Conservation (phyloP, 2,329 filamentous ascomycete genomes). For the Xylaria sp. region DNA sequence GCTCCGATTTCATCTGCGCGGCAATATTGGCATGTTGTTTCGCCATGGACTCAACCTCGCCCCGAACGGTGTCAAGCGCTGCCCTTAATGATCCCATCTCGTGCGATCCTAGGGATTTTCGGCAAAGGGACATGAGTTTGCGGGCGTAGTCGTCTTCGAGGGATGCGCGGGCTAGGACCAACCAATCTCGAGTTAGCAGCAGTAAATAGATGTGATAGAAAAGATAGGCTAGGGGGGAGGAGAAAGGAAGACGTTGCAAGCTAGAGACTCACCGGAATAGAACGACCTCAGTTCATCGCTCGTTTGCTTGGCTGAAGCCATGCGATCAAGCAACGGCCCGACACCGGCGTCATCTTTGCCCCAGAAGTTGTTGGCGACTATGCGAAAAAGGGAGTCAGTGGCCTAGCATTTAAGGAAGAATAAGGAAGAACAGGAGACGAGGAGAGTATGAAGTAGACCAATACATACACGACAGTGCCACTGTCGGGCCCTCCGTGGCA, state of each 20-base stretch:
- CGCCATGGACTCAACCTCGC: slow-evolving; percentile 90
- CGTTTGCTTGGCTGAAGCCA: slow-evolving; percentile 93
- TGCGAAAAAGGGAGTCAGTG: background rate
- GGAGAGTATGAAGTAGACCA: background rate
- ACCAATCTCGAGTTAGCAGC: slow-evolving; percentile 3
- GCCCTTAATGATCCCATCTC: slow-evolving; percentile 84
- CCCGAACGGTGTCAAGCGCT: slow-evolving; percentile 87
- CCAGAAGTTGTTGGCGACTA: slow-evolving; percentile 99
- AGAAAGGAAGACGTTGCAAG: background rate
- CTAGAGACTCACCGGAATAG: slow-evolving; percentile 73
- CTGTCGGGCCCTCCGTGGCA: slow-evolving; percentile 41
- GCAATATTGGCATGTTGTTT: slow-evolving; percentile 94
- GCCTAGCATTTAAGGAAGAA: slow-evolving; percentile 40
- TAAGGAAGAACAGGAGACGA: too few relatives aligned
- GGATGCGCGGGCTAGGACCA: slow-evolving; percentile 77
- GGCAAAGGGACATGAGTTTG: slow-evolving; percentile 85
- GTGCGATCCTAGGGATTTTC: slow-evolving; percentile 88
- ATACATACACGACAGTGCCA: slow-evolving; percentile 46
- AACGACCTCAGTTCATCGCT: slow-evolving; percentile 94
- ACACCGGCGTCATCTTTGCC: slow-evolving; percentile 98
- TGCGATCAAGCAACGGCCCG: slow-evolving; percentile 87
- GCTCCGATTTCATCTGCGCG: slow-evolving; percentile 91
- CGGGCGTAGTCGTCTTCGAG: slow-evolving; percentile 97
- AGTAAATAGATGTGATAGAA: background rate
- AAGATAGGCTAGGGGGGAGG: background rate